These are phyloP conservation scores for Eutypa lata DNA, from an alignment of 2,329 filamentous ascomycete species.

Conservation along the genomic window DNA sequence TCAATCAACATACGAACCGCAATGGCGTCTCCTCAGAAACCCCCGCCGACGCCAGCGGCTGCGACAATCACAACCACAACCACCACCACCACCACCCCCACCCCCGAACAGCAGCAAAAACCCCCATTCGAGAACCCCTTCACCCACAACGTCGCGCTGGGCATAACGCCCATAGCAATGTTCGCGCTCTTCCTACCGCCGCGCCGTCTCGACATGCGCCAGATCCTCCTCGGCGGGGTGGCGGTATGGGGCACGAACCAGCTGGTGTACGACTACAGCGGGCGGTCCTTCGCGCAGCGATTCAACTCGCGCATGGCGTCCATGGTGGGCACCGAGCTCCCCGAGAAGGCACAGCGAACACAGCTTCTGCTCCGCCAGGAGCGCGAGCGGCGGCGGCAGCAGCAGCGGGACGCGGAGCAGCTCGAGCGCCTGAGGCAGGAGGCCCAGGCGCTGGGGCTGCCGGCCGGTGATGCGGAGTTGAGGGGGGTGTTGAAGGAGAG, in stretches of 20 bases:
- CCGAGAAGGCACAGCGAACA: slow-evolving; percentile 50
- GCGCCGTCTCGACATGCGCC: slow-evolving; percentile 48
- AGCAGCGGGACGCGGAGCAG: slow-evolving; percentile 17
- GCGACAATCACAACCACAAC: slow-evolving; percentile 3
- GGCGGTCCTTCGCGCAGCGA: slow-evolving; percentile 48
- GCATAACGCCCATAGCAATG: slow-evolving; percentile 44
- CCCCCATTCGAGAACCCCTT: slow-evolving; percentile 31
- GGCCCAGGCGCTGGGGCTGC: no score
- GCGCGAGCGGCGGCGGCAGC: slow-evolving; percentile 27
- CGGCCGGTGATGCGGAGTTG: slow-evolving; percentile 15
- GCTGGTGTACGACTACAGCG: slow-evolving; percentile 55
- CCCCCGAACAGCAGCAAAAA: slow-evolving; percentile 3
- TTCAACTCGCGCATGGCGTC: slow-evolving; percentile 40
- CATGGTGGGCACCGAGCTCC: slow-evolving; percentile 52
- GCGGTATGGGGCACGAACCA: slow-evolving; percentile 54
- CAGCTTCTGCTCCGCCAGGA: slow-evolving; percentile 47
- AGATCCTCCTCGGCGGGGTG: slow-evolving; percentile 45
- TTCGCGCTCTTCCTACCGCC: slow-evolving; percentile 50
- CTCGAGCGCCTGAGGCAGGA: slow-evolving; percentile 2
- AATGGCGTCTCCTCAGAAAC: slow-evolving; percentile 7
- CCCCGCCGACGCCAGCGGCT: slow-evolving; percentile 6
- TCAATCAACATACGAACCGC: no score
- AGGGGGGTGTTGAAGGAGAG: slow-evolving; percentile 24
- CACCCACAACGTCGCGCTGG: slow-evolving; percentile 47
- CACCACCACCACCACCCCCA: slow-evolving; percentile 1